Evolutionary conservation across 148 eudicot genomes (phyloP).

Genomic region (Bassia scoparia): DNA sequence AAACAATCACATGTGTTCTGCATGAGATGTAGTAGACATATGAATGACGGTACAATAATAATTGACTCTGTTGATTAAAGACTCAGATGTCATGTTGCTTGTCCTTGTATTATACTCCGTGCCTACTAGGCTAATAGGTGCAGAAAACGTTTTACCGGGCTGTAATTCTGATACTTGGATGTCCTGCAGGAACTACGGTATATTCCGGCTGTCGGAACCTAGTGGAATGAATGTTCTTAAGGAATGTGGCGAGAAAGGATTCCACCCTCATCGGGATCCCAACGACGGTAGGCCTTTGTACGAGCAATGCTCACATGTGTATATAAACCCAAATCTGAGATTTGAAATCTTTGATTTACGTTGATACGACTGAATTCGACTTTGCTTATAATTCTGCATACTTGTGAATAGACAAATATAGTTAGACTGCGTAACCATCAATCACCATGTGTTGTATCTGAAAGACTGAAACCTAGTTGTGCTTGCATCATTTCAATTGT

Average conservation of each 20-base stretch:
- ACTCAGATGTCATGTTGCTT: slow-evolving; percentile 1
- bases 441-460: slow-evolving; percentile 10
- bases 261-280: slow-evolving; percentile 56
- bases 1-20: no score
- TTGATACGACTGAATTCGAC: slow-evolving; percentile 21
- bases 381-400: slow-evolving; percentile 12
- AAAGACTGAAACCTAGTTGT: slow-evolving; percentile 15
- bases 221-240: slow-evolving; percentile 49
- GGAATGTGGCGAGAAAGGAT: slow-evolving; percentile 58
- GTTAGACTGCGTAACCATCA: neutral
- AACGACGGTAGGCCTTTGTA: slow-evolving; percentile 52
- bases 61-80: neutral
- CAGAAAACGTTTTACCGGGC: neutral
- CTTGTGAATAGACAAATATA: slow-evolving; percentile 10
- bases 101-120: neutral
- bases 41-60: no score
- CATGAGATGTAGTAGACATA: no score
- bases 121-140: no score
- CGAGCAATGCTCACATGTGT: slow-evolving; percentile 66
- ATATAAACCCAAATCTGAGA: slow-evolving; percentile 55
- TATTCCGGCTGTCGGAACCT: slow-evolving; percentile 58
- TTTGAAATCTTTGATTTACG: slow-evolving; percentile 66
- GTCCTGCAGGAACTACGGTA: slow-evolving; percentile 49
- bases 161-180: slow-evolving; percentile 19
- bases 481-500: neutral